A percentile compares a stretch with the other conserved stretches of the same genome.
These are phyloP conservation scores for Hermanozyma aechmeae DNA, from an alignment of 805 yeast genomes.

Conservation along the genomic window DNA sequence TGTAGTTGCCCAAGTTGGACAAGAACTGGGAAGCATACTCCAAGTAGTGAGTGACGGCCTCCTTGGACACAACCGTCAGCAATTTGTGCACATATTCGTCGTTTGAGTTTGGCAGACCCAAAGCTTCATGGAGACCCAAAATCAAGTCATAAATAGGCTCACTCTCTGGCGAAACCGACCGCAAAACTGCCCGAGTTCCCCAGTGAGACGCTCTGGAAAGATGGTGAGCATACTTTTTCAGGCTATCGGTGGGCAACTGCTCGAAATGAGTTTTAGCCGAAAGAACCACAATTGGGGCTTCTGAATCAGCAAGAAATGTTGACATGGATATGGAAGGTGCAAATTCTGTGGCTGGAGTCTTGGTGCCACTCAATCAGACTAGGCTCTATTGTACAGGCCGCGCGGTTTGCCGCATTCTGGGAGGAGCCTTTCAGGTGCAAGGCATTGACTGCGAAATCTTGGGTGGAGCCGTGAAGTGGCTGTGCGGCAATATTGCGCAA, in stretches of 20 bases:
- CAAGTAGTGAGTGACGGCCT: constrained; percentile 39
- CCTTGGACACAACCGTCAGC: constrained; percentile 16
- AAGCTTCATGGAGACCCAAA: constrained; percentile 43
- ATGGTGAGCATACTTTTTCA: constrained; percentile 67
- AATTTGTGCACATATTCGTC: constrained; percentile 32
- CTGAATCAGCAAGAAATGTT: constrained; percentile 27
- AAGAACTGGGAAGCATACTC: constrained; percentile 72
- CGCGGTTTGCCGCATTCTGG: too few relatives aligned
- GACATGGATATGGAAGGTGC: too few relatives aligned
- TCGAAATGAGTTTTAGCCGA: constrained; percentile 65
- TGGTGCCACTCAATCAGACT: too few relatives aligned
- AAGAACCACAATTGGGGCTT: constrained; percentile 35
- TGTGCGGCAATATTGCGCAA: too few relatives aligned
- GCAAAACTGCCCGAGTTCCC: constrained; percentile 70
- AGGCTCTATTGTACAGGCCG: too few relatives aligned
- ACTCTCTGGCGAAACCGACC: constrained; percentile 78
- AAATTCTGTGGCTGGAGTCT: too few relatives aligned
- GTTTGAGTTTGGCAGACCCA: constrained; percentile 33
- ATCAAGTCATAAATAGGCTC: constrained; percentile 69
- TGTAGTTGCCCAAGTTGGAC: constrained; percentile 69
- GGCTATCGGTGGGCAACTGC: constrained; percentile 47
- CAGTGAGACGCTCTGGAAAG: constrained; percentile 76
- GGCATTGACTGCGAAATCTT: too few relatives aligned
- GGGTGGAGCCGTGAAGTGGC: too few relatives aligned
- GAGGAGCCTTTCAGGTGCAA: too few relatives aligned